A percentile compares a stretch with the other conserved stretches of the same genome.
These are phyloP conservation scores for Rosa hybrid DNA, from an alignment of 331 rosid genomes.

Conservation along the genomic window DNA sequence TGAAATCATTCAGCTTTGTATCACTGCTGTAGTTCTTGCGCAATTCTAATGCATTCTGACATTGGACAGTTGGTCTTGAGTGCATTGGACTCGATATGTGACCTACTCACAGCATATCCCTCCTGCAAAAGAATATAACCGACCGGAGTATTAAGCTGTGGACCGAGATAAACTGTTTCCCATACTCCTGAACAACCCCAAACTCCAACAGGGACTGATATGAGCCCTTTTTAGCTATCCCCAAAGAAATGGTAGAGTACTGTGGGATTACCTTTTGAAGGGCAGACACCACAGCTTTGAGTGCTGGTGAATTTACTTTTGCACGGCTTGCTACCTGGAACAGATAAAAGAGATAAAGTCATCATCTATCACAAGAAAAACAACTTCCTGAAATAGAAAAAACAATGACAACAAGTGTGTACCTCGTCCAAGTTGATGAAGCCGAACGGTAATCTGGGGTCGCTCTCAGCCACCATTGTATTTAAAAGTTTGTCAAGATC, in stretches of 20 bases:
- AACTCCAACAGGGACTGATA: background rate
- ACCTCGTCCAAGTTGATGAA: slow-evolving; percentile 94
- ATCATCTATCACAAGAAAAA: slow-evolving; percentile 1
- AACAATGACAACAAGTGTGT: slow-evolving; percentile 12
- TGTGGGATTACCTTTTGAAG: slow-evolving; percentile 54
- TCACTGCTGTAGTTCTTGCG: slow-evolving; percentile 48
- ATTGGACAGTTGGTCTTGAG: slow-evolving; percentile 85
- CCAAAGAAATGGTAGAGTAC: background rate
- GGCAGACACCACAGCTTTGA: slow-evolving; percentile 60
- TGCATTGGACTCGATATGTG: slow-evolving; percentile 78
- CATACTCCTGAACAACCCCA: background rate
- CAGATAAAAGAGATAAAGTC: background rate
- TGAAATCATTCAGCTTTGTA: background rate
- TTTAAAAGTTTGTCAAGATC: slow-evolving; percentile 75
- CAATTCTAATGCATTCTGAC: slow-evolving; percentile 76
- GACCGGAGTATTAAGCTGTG: background rate
- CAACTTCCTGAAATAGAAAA: slow-evolving; percentile 21
- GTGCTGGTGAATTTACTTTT: slow-evolving; percentile 73
- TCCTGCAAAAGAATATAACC: slow-evolving; percentile 53
- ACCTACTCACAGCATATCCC: slow-evolving; percentile 83
- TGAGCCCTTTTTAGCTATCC: background rate
- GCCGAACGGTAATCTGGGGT: slow-evolving; percentile 78
- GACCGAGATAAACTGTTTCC: background rate
- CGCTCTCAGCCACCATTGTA: slow-evolving; percentile 85
- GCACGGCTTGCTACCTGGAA: slow-evolving; percentile 90